phyloP scores from a whole-genome alignment of 1,284 basidiomycete species.

The Apiotrichum sp. region DNA sequence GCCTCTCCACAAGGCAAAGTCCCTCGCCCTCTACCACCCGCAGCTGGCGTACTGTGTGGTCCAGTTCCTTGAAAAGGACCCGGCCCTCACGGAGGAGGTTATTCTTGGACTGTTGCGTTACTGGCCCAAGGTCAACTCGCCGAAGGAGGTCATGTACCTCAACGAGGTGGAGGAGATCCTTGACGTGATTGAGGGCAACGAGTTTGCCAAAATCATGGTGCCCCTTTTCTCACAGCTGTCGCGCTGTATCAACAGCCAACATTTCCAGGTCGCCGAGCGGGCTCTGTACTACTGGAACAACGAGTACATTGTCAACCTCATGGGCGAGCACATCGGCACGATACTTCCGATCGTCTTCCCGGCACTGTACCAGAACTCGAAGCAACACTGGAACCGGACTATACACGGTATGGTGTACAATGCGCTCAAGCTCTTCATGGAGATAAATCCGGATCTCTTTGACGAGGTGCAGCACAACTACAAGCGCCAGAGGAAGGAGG shows the following conservation, averaged over 20 bases:
- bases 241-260: conserved; percentile 96
- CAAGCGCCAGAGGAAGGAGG: conserved; percentile 80
- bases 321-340: conserved; percentile 88
- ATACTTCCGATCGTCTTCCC: conserved; percentile 97
- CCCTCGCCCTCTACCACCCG: conserved; percentile 92
- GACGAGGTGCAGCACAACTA: conserved; percentile 92
- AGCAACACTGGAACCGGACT: conserved; percentile 97
- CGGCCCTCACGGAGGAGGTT: conserved; percentile 87
- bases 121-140: conserved; percentile 99
- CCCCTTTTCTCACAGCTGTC: conserved; percentile 92
- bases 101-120: conserved; percentile 89
- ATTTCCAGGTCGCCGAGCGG: conserved; percentile 90
- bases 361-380: conserved; percentile 93
- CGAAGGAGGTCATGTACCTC: conserved; percentile 99
- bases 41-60: conserved; percentile 99
- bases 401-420: conserved; percentile 99
- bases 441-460: conserved; percentile 94
- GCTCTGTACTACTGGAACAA: conserved; percentile 97
- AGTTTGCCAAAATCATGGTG: conserved; percentile 95
- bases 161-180: conserved; percentile 99
- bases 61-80: conserved; percentile 97
- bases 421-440: conserved; percentile 97
- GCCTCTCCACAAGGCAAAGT: conserved; percentile 97
- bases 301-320: conserved; percentile 98
- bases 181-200: conserved; percentile 93